phyloP scores from a whole-genome alignment of 257 asterid genomes.

The Ehretia macrophylla region DNA sequence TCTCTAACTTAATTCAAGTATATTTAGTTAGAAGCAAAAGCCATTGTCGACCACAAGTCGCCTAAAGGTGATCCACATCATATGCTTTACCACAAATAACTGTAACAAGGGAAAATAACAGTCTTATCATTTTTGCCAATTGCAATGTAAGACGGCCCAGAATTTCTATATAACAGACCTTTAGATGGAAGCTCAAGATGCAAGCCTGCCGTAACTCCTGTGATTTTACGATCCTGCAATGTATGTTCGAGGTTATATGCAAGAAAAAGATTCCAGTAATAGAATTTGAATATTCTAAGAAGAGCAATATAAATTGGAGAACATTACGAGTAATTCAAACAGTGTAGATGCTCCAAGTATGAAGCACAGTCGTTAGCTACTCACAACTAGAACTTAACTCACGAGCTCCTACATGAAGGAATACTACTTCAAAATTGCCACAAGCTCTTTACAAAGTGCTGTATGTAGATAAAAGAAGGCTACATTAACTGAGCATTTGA shows the following conservation, averaged over 20 bases:
- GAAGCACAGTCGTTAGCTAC: too few relatives aligned
- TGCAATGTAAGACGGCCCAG: conserved; percentile 4
- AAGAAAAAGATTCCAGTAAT: too few relatives aligned
- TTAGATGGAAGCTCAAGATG: conserved; percentile 15
- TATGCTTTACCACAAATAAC: background rate
- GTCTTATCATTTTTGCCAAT: too few relatives aligned
- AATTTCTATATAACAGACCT: conserved; percentile 21
- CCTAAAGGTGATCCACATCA: background rate
- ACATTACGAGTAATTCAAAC: background rate
- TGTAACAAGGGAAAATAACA: too few relatives aligned
- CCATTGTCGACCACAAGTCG: background rate
- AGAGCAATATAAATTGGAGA: background rate
- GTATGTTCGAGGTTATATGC: background rate
- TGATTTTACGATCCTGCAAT: conserved; percentile 50
- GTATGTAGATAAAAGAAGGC: too few relatives aligned
- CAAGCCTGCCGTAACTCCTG: conserved; percentile 36
- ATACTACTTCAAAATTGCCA: too few relatives aligned
- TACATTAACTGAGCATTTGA: too few relatives aligned
- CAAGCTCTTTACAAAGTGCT: too few relatives aligned
- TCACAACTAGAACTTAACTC: too few relatives aligned
- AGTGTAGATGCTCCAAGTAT: background rate
- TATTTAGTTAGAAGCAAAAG: too few relatives aligned
- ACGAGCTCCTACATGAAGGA: too few relatives aligned
- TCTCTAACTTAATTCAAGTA: too few relatives aligned
- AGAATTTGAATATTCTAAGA: background rate